Percentiles rank a stretch among this genome's conserved stretches.
phyloP scores from a whole-genome alignment of 2,329 filamentous ascomycete genomes.

The Shiraia sp. region DNA sequence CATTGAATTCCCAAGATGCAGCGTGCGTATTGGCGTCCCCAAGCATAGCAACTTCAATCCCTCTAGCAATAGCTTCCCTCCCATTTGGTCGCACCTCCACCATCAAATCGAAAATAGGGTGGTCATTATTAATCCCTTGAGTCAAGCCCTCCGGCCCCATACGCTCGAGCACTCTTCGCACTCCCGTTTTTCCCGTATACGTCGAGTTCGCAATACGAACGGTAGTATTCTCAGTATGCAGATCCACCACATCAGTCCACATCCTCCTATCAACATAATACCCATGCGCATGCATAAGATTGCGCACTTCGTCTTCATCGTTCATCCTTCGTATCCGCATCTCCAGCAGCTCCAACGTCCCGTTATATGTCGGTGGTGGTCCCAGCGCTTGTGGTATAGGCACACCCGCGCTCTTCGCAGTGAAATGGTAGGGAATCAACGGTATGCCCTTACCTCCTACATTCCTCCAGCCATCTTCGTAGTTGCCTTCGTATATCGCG shows the following conservation, averaged over 20 bases:
- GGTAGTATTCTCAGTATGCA: conserved; percentile 17
- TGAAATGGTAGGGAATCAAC: conserved; percentile 29
- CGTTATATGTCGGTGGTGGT: conserved; percentile 11
- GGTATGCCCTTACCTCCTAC: conserved; percentile 15
- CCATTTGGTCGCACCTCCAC: conserved; percentile 20
- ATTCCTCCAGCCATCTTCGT: conserved; percentile 26
- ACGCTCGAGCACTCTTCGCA: conserved; percentile 18
- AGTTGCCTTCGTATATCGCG: conserved; percentile 23
- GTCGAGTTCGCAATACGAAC: conserved; percentile 9
- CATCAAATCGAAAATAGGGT: conserved; percentile 30
- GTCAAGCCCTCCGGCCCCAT: conserved; percentile 26
- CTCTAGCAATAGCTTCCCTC: conserved; percentile 19
- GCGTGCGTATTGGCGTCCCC: conserved; percentile 20
- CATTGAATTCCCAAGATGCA: conserved; percentile 31
- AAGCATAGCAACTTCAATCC: conserved; percentile 28
- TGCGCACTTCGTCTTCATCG: conserved; percentile 28
- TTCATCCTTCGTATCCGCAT: conserved; percentile 21
- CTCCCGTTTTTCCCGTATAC: conserved; percentile 16
- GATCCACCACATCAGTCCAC: conserved; percentile 30
- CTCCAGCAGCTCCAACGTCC: conserved; percentile 12
- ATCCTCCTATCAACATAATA: conserved; percentile 31
- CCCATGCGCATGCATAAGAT: conserved; percentile 28
- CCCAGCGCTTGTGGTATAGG: conserved; percentile 16
- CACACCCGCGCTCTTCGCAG: conserved; percentile 21
- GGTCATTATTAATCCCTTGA: conserved; percentile 28